Evolutionary conservation across 257 asterid genomes (phyloP), one percentile per base, ranked within the genome.

Genomic region (Solanum corneliomulleri): DNA sequence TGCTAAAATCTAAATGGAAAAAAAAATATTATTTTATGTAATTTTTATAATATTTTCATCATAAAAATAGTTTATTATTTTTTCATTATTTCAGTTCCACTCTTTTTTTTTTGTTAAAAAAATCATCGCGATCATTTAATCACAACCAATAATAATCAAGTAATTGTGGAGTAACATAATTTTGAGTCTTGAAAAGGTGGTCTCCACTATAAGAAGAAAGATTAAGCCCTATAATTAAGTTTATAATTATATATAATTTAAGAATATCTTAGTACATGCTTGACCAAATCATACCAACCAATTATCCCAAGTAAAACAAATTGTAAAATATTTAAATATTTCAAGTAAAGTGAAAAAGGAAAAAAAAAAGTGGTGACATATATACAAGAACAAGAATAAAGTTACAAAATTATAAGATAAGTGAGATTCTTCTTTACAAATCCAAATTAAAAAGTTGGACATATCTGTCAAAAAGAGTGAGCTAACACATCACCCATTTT

Each of bases 361-460:
- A 64, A 83, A 41, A 35, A 5, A 37, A 84, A 75, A 84, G 12
- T 7, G 44, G 87, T 33, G 35, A 76, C 44, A 52, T 33, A 41
- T 66, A 31, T 74, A 85, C 33, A 85, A 62, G 44, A 56, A 85
- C 33, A 85, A 62, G 44, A 56, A 74, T 16, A 49, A 72, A 75
- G 69, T 45, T 45, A 6, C 25, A 76, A 21, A 31, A 31, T 29
- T 20, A 64, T 29, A 52, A 66, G 76, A 31, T 60, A 91, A 84
- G 89, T 75, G 31, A 86, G 88, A 91, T 89, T 88, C 90, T 86
- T 91, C 77, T 64, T 80, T 88, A 16, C 86, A 84, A 86, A 81
- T 90, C 91, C 87, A 88, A 91, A 89, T 86, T 87, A 88, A 82
- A 89, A 83, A 91, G 93, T 72, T 47, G 49, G 90, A 74, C 84